These are phyloP conservation scores for Aureobasidium sp. DNA, from an alignment of 2,329 filamentous ascomycete species.

Conservation along the genomic window DNA sequence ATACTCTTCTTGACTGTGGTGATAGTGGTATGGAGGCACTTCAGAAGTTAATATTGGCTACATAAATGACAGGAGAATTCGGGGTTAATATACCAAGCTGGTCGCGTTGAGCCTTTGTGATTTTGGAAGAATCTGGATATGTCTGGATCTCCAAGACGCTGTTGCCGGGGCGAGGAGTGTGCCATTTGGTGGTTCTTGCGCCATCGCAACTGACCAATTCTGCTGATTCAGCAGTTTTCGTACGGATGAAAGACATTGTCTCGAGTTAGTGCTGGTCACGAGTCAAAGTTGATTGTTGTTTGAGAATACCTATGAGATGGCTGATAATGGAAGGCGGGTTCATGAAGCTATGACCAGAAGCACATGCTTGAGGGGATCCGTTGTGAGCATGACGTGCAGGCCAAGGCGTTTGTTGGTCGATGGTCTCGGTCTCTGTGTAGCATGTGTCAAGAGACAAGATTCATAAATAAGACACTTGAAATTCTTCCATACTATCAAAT, in stretches of 20 bases:
- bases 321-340: background rate
- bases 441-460: background rate
- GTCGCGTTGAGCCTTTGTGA: slow-evolving; percentile 18
- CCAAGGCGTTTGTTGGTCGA: background rate
- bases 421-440: too few relatives aligned
- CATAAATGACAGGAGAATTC: background rate
- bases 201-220: slow-evolving; percentile 16
- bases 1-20: slow-evolving; percentile 23
- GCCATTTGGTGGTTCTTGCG: slow-evolving; percentile 21
- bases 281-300: too few relatives aligned
- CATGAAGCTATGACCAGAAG: slow-evolving; percentile 5
- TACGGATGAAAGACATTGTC: background rate
- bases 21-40: too few relatives aligned
- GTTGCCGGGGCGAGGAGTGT: slow-evolving; percentile 18
- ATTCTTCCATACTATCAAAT: background rate
- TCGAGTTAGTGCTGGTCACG: too few relatives aligned
- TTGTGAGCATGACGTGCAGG: background rate
- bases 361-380: slow-evolving; percentile 2
- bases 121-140: slow-evolving; percentile 17
- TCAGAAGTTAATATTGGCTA: background rate
- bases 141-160: slow-evolving; percentile 24
- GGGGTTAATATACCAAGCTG: slow-evolving; percentile 4
- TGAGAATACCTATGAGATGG: too few relatives aligned
- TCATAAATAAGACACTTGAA: background rate
- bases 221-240: background rate